Conservation (phyloP, 441 rosid genomes). For the Kokia cookei region DNA sequence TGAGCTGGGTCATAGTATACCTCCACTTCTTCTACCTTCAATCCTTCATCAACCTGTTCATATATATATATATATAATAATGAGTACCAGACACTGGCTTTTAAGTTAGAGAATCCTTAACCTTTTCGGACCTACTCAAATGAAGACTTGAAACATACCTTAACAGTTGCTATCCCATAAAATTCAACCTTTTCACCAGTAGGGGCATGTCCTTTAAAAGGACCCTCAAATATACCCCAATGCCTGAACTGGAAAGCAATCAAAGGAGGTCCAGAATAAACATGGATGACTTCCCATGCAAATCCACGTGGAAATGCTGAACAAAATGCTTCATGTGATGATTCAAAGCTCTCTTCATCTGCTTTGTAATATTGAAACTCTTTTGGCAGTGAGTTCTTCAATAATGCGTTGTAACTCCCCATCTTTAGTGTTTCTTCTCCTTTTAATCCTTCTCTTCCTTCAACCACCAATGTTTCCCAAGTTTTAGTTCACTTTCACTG, state of each 20-base stretch:
- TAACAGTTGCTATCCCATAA: constrained; percentile 43
- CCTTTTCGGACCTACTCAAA: too few species aligned
- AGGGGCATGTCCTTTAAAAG: constrained; percentile 63
- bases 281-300: constrained; percentile 66
- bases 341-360: constrained; percentile 64
- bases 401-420: constrained; percentile 67
- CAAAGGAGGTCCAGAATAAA: constrained; percentile 56
- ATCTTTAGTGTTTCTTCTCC: constrained; percentile 56
- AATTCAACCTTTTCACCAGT: constrained; percentile 54
- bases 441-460: constrained; percentile 59
- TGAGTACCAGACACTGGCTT: too few species aligned
- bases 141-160: constrained; percentile 10
- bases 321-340: constrained; percentile 57
- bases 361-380: constrained; percentile 56
- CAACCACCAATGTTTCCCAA: neutral
- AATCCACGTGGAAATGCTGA: constrained; percentile 78
- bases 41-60: constrained; percentile 53
- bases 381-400: constrained; percentile 54
- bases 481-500: neutral
- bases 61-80: too few species aligned
- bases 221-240: constrained; percentile 86
- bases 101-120: too few species aligned
- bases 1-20: constrained; percentile 66
- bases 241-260: constrained; percentile 75
- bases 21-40: constrained; percentile 57